Evolutionary conservation across 2,329 filamentous ascomycete species (phyloP).

Genomic region (Ophiosphaerella narmari): DNA sequence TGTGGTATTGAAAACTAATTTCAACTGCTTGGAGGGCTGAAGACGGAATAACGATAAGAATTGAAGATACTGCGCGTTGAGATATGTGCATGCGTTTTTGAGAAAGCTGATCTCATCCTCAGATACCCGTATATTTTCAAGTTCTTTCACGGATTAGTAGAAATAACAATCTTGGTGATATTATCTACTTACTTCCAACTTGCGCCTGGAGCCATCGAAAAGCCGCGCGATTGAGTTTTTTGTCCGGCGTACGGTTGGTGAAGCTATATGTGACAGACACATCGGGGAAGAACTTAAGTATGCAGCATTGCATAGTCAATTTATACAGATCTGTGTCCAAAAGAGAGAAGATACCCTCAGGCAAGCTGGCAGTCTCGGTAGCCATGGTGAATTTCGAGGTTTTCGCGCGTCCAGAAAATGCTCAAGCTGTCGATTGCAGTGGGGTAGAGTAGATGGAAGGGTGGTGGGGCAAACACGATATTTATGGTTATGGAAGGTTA

Average conservation of each 20-base stretch:
- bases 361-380: constrained; percentile 25
- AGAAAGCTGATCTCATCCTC: constrained; percentile 81
- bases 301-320: constrained; percentile 90
- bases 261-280: constrained; percentile 85
- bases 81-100: constrained; percentile 76
- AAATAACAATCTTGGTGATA: not conserved
- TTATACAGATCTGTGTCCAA: constrained; percentile 79
- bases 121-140: constrained; percentile 79
- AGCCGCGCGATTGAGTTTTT: constrained; percentile 82
- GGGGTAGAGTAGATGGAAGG: constrained; percentile 21
- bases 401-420: constrained; percentile 5
- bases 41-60: constrained; percentile 84
- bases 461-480: constrained; percentile 32
- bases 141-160: constrained; percentile 57
- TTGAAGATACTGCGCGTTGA: constrained; percentile 75
- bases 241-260: constrained; percentile 92
- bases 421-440: constrained; percentile 12
- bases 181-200: constrained; percentile 66
- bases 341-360: constrained; percentile 51
- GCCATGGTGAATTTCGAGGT: constrained; percentile 25
- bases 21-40: constrained; percentile 78
- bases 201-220: constrained; percentile 86
- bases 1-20: constrained; percentile 64
- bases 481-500: constrained; percentile 1
- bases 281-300: constrained; percentile 88